Conservation (phyloP, 2,329 filamentous ascomycete species). For the Alternaria atra region DNA sequence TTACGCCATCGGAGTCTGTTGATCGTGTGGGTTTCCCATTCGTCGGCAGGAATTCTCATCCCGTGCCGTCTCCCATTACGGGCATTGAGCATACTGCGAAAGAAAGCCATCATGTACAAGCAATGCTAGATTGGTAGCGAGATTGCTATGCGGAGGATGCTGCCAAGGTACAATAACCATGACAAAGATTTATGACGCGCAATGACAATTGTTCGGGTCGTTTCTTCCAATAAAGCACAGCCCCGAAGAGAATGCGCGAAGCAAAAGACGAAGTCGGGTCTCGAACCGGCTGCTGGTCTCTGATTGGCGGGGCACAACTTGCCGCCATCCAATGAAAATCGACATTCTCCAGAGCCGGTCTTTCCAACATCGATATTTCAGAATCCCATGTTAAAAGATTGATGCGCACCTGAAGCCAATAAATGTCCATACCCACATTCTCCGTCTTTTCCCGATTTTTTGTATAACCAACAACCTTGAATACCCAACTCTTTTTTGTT, state of each 20-base stretch:
- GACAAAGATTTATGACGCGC: not conserved
- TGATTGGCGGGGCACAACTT: conserved; percentile 8
- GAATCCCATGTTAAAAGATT: not conserved
- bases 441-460: too few species aligned
- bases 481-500: not conserved
- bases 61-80: not conserved
- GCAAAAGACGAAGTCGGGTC: not conserved
- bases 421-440: not conserved
- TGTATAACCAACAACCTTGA: too few species aligned
- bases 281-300: not conserved
- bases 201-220: not conserved
- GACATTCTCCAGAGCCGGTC: not conserved
- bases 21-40: not conserved
- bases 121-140: not conserved
- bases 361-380: not conserved
- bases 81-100: not conserved
- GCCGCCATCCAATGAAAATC: conserved; percentile 13
- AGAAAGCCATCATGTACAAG: not conserved
- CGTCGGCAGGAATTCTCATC: not conserved
- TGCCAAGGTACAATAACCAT: not conserved
- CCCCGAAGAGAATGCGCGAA: not conserved
- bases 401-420: not conserved
- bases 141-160: not conserved
- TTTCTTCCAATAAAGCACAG: not conserved
- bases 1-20: not conserved